phyloP scores from a whole-genome alignment of 805 yeast species.

The Metschnikowia proteae region DNA sequence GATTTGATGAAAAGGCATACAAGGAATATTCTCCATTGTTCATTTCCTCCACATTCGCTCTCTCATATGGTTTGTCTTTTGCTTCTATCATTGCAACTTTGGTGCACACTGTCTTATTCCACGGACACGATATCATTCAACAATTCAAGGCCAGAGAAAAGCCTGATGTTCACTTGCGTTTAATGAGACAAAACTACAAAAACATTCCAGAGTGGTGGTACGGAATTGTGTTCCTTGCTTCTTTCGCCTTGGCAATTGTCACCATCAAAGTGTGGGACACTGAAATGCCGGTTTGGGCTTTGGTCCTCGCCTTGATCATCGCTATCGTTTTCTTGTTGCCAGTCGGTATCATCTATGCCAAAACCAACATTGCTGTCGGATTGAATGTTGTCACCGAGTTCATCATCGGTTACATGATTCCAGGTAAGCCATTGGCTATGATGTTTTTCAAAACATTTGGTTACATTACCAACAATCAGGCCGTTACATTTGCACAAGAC shows the following conservation, averaged over 20 bases:
- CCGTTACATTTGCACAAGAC: constrained; percentile 47
- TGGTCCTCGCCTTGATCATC: constrained; percentile 37
- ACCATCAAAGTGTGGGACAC: constrained; percentile 39
- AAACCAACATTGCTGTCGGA: constrained; percentile 37
- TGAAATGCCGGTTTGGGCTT: constrained; percentile 42
- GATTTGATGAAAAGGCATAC: constrained; percentile 47
- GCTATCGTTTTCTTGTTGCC: constrained; percentile 39
- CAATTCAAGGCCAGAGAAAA: constrained; percentile 28
- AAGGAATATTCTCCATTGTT: constrained; percentile 60
- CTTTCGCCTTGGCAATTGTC: constrained; percentile 36
- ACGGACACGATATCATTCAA: constrained; percentile 46
- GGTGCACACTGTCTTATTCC: constrained; percentile 54
- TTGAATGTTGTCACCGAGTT: constrained; percentile 43
- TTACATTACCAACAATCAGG: constrained; percentile 47
- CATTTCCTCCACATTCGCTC: constrained; percentile 52
- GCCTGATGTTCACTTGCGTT: constrained; percentile 48
- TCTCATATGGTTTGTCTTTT: constrained; percentile 55
- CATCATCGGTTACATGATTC: constrained; percentile 42
- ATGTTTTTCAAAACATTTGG: constrained; percentile 48
- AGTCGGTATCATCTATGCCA: constrained; percentile 35
- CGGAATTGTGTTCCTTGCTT: constrained; percentile 25
- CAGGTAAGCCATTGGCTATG: constrained; percentile 48
- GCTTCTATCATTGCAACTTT: constrained; percentile 63
- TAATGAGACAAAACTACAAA: constrained; percentile 45
- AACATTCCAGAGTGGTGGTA: constrained; percentile 47